Base-by-base conservation (phyloP, 805 yeast genomes). In the Cyberlindnera americana region DNA sequence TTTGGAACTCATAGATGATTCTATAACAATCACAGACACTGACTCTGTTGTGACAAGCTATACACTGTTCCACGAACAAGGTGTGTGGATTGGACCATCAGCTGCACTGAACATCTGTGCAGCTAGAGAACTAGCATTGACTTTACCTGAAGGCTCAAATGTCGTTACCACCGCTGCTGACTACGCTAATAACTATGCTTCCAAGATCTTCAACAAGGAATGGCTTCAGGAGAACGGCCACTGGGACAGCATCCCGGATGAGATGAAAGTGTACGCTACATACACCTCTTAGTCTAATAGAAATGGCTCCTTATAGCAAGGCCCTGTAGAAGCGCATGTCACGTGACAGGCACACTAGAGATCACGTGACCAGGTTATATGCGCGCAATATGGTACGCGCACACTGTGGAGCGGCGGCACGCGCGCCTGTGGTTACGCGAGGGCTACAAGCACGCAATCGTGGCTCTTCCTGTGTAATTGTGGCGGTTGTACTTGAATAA, bases 101-200 rank as follows among this genome's bases (percentile, higher is more conserved):
- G 48, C 52, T 5, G 57, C 50, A 3, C 15, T 54, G 16, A 54
- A 54, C 33, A 41, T 54, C 13, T 37, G 41, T 14, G 54, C 57
- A 12, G 59, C 59, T 14, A 29, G 26, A 8, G 44, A 39, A 26
- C 24, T 54, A 30, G 57, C 57, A 1, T 22, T 37, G 19, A 29
- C 49, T 10, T 35, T 54, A 12, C 59, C 59, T n/a, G 42, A 46
- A 31, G 59, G 54, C 3, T 52, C 59, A 2, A 48, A 41, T 10
- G 51, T 54, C 5, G 57, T 54, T 7, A 54, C 59, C 0, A 47
- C 53, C 1, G 53, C 48, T 17, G 57, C 57, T 6, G 59, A 54
- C 29, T 22, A 34, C 5, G 38, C 51, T 13, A 47, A 46, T n/a
- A 43, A 52, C 31, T 54, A 54, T 35, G 51, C 52, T 6, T 47